Conservation (phyloP, 2,329 filamentous ascomycete genomes). For the Didymella exigua region DNA sequence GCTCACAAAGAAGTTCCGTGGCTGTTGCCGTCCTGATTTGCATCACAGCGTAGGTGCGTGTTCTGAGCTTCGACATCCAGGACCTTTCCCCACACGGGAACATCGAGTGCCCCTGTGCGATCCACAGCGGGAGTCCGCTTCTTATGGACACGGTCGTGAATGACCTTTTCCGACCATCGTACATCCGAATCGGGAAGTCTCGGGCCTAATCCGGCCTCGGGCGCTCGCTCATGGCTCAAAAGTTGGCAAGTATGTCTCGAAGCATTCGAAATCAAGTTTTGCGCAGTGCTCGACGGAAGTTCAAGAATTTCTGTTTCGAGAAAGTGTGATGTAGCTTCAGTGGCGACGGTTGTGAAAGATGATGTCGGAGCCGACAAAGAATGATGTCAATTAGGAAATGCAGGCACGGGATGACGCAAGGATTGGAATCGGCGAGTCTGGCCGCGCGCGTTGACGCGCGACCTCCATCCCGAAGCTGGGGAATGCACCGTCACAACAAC, state of each 20-base stretch:
- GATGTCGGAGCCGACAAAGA: neutral
- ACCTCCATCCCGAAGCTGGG: neutral
- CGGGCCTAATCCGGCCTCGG: constrained; percentile 4
- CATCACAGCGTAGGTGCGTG: too few species aligned
- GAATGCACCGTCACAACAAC: neutral
- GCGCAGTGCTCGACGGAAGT: constrained; percentile 6
- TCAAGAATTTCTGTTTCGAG: constrained; percentile 5
- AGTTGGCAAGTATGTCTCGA: constrained; percentile 9
- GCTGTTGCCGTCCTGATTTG: too few species aligned
- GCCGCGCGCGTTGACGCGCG: neutral
- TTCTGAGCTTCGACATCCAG: too few species aligned
- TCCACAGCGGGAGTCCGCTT: neutral
- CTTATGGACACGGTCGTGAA: constrained; percentile 7
- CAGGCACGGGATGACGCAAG: constrained; percentile 5
- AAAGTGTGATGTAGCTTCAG: neutral
- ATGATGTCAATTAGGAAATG: neutral
- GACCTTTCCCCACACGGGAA: neutral
- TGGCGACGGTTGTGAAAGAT: neutral
- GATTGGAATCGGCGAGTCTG: neutral
- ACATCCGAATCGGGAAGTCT: neutral
- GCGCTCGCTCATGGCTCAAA: neutral
- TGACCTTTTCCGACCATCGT: neutral
- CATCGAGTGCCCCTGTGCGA: neutral
- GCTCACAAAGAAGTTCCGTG: too few species aligned
- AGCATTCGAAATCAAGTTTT: constrained; percentile 14